Conservation (phyloP, 169 alveolate genomes). For the Cryptosporidium viatorum region DNA sequence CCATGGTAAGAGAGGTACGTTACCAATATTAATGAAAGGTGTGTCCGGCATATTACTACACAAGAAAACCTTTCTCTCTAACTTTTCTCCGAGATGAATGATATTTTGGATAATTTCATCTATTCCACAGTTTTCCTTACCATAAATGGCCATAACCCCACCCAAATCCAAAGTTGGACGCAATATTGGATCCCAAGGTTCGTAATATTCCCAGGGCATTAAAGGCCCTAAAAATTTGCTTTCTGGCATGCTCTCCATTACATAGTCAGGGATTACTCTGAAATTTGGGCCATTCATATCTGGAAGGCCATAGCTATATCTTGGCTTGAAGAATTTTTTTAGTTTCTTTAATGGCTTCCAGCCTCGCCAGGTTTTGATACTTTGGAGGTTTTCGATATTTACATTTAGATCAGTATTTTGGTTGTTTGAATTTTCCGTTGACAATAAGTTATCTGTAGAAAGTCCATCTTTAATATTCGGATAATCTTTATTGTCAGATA, state of each 20-base stretch:
- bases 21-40: conserved; percentile 80
- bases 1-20: conserved; percentile 84
- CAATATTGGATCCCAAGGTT: conserved; percentile 82
- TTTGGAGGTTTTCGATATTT: conserved; percentile 1
- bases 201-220: conserved; percentile 80
- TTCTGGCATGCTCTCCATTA: conserved; percentile 27
- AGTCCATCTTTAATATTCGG: conserved; percentile 15
- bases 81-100: conserved; percentile 75
- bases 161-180: conserved; percentile 80
- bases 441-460: neutral
- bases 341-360: conserved; percentile 55
- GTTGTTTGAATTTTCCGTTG: neutral
- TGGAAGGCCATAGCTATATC: conserved; percentile 58
- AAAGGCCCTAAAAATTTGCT: conserved; percentile 79
- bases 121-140: conserved; percentile 81
- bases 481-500: conserved; percentile 45
- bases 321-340: conserved; percentile 42
- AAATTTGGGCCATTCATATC: conserved; percentile 57
- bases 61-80: conserved; percentile 78
- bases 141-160: conserved; percentile 82
- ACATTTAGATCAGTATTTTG: neutral
- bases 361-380: conserved; percentile 43
- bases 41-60: conserved; percentile 84
- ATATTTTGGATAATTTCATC: conserved; percentile 77
- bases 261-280: conserved; percentile 54